phyloP scores from a whole-genome alignment of 768 basidiomycete species.

The Kwoniella europaea region DNA sequence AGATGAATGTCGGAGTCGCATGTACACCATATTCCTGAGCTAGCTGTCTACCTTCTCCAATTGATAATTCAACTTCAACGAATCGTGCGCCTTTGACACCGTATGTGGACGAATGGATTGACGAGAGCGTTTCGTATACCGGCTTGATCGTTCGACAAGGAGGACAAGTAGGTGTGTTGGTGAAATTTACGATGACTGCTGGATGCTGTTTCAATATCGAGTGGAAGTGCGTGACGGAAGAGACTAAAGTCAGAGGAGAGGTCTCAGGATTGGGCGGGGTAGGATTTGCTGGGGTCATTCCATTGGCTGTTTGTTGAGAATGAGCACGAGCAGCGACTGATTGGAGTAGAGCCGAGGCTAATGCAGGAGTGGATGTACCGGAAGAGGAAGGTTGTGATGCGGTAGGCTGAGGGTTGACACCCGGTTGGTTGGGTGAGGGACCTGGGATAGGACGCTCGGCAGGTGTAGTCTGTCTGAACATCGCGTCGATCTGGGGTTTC shows the following conservation, averaged over 20 bases:
- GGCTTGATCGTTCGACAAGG: constrained; percentile 86
- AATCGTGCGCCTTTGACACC: constrained; percentile 61
- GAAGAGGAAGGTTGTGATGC: constrained; percentile 51
- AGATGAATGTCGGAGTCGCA: constrained; percentile 86
- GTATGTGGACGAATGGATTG: constrained; percentile 61
- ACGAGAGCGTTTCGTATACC: constrained; percentile 76
- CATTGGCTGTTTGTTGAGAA: constrained; percentile 25
- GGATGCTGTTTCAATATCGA: constrained; percentile 69
- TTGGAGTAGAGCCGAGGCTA: constrained; percentile 62
- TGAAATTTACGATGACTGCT: constrained; percentile 81
- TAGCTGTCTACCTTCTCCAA: constrained; percentile 69
- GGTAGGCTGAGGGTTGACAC: constrained; percentile 26
- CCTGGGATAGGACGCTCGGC: constrained; percentile 57
- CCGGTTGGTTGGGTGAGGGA: constrained; percentile 6
- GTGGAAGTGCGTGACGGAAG: constrained; percentile 70
- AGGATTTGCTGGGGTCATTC: constrained; percentile 45
- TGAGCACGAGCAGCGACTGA: constrained; percentile 55
- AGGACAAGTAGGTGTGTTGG: constrained; percentile 70
- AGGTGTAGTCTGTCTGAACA: constrained; percentile 72
- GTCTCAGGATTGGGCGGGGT: constrained; percentile 37
- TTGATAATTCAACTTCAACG: constrained; percentile 78
- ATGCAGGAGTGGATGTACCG: constrained; percentile 60
- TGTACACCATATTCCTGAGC: constrained; percentile 70
- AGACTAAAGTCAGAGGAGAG: constrained; percentile 39
- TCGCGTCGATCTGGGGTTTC: constrained; percentile 86